Evolutionary conservation across 177 flowering plant genomes (phyloP).

Genomic region (Tripterygium wilfordii): DNA sequence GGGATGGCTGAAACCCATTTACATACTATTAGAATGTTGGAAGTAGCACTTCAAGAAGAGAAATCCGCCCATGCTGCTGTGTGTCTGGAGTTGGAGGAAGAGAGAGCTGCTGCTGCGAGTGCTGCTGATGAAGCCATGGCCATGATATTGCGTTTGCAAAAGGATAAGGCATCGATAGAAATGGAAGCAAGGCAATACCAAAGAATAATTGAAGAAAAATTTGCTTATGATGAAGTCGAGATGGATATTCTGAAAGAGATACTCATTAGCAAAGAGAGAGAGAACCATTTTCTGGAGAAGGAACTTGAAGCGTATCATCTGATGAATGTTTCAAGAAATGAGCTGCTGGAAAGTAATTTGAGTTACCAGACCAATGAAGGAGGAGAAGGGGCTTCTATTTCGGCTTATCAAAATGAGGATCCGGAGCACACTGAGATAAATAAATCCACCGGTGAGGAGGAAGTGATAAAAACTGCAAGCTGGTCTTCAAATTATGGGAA

Average conservation of each 20-base stretch:
- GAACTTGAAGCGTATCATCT: conserved; percentile 21
- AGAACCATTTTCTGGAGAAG: conserved; percentile 23
- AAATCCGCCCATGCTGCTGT: conserved; percentile 16
- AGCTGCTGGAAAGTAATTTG: background rate
- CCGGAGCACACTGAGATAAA: background rate
- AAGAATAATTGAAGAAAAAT: conserved; percentile 27
- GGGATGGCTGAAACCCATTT: conserved; percentile 3
- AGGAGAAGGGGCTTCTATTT: conserved; percentile 1
- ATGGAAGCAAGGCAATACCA: conserved; percentile 30
- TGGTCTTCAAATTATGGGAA: background rate
- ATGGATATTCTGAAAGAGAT: conserved; percentile 27
- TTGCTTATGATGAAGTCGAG: conserved; percentile 29
- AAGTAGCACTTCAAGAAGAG: conserved; percentile 21
- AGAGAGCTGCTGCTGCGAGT: conserved; percentile 31
- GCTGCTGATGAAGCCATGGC: conserved; percentile 40
- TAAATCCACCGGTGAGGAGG: conserved; percentile 1
- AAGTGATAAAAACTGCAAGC: background rate
- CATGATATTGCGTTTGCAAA: conserved; percentile 29
- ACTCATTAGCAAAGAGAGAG: conserved; percentile 23
- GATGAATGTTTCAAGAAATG: conserved; percentile 8
- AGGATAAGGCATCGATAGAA: conserved; percentile 29
- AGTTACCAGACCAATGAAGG: background rate
- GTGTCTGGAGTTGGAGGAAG: conserved; percentile 25
- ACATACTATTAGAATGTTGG: conserved; percentile 13
- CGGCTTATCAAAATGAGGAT: conserved; percentile 1